Conservation (phyloP, 495 filamentous ascomycete species). For the Penicillium chermesinum region DNA sequence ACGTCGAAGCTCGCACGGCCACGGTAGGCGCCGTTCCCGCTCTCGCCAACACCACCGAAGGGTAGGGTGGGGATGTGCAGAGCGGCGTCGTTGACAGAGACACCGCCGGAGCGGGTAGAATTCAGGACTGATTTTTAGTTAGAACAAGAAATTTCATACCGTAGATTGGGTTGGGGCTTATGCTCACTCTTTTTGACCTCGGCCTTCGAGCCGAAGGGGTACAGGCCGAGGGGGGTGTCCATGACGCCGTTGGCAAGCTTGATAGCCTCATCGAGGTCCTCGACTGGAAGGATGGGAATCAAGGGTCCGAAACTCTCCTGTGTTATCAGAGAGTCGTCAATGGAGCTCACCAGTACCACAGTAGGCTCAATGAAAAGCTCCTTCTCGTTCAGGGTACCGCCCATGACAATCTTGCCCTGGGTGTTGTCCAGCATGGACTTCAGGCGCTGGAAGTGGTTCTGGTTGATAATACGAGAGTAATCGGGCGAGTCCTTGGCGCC, state of each 20-base stretch:
- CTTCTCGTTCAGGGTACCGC: constrained; percentile 72
- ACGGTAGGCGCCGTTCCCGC: constrained; percentile 77
- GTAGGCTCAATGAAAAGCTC: constrained; percentile 84
- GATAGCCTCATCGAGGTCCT: constrained; percentile 76
- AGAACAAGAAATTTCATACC: constrained; percentile 13
- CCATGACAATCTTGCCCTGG: constrained; percentile 78
- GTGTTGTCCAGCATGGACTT: constrained; percentile 82
- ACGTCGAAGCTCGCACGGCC: constrained; percentile 78
- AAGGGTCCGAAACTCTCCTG: constrained; percentile 90
- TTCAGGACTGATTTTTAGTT: no score
- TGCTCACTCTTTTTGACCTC: constrained; percentile 62
- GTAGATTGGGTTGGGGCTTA: background rate
- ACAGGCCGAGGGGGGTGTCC: constrained; percentile 74
- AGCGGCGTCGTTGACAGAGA: constrained; percentile 74
- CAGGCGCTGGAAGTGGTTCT: constrained; percentile 71
- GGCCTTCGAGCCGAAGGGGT: constrained; percentile 73
- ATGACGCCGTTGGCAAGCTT: constrained; percentile 68
- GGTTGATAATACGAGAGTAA: constrained; percentile 73
- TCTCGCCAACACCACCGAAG: constrained; percentile 89
- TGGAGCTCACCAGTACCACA: constrained; percentile 66
- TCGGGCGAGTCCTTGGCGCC: constrained; percentile 71
- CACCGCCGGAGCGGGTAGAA: constrained; percentile 69
- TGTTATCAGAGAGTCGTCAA: constrained; percentile 69
- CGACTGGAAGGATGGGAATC: constrained; percentile 69
- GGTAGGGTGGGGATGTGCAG: constrained; percentile 77